Evolutionary conservation across 2,329 filamentous ascomycete genomes (phyloP).

Genomic region (Apiospora saccharicola): DNA sequence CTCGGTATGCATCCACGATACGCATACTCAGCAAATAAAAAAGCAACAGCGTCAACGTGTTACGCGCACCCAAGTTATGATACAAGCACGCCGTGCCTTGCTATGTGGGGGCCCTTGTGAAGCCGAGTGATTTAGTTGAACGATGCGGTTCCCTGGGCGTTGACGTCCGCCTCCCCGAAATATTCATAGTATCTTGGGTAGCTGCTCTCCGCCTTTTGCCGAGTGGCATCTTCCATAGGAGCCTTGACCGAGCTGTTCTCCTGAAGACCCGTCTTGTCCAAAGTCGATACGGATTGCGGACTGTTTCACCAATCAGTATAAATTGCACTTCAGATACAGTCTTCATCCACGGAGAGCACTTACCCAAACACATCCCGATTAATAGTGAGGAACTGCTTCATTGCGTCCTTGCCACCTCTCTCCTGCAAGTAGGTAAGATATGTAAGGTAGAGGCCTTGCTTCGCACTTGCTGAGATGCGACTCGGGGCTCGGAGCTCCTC

Average conservation of each 20-base stretch:
- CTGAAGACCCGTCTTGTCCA: constrained; percentile 49
- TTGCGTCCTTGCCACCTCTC: constrained; percentile 80
- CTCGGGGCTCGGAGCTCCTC: constrained; percentile 73
- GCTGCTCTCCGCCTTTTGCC: constrained; percentile 58
- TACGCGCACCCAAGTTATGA: neutral
- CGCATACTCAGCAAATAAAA: neutral
- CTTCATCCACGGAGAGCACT: constrained; percentile 39
- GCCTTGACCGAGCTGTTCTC: constrained; percentile 52
- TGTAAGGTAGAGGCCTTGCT: constrained; percentile 77
- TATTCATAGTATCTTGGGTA: constrained; percentile 63
- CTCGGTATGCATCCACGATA: neutral
- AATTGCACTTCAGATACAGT: constrained; percentile 26
- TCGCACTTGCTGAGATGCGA: constrained; percentile 68
- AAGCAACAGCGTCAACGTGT: neutral
- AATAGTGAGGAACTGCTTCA: constrained; percentile 83
- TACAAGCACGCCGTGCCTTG: neutral
- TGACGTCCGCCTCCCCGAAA: constrained; percentile 54
- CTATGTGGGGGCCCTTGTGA: neutral
- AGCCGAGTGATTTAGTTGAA: constrained; percentile 53
- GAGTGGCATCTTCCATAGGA: constrained; percentile 60
- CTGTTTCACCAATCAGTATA: constrained; percentile 40
- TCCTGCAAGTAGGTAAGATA: constrained; percentile 89
- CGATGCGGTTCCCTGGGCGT: constrained; percentile 57
- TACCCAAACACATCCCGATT: constrained; percentile 90
- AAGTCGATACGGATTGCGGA: constrained; percentile 54